Conservation (phyloP, 306 rosid species). For the Albizia julibrissin region DNA sequence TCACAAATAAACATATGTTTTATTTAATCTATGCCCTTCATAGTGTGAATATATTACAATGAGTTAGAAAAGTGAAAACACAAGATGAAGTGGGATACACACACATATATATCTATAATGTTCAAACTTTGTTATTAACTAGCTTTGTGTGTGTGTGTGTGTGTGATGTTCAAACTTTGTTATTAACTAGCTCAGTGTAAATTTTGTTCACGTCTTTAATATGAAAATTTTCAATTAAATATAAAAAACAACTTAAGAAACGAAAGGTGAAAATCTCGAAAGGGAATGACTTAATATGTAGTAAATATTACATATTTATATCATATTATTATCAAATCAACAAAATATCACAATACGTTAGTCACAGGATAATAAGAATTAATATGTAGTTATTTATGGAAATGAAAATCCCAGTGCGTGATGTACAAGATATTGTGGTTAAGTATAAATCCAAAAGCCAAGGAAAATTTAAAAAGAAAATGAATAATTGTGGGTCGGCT, state of each 20-base stretch:
- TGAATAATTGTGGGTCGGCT: slow-evolving; percentile 39
- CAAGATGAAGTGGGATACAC: background rate
- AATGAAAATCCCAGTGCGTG: background rate
- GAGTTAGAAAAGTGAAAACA: background rate
- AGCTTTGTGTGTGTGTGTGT: too few relatives aligned
- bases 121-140: too few relatives aligned
- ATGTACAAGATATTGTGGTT: background rate
- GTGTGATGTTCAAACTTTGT: too few relatives aligned
- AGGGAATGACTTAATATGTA: background rate
- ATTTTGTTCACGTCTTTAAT: background rate
- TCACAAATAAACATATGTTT: background rate
- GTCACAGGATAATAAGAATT: background rate
- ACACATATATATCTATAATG: too few relatives aligned
- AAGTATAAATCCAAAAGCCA: background rate
- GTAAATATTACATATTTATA: background rate
- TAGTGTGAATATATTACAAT: too few relatives aligned
- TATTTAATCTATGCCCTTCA: background rate
- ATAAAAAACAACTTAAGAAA: background rate
- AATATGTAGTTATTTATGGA: background rate
- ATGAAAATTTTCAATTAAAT: too few relatives aligned
- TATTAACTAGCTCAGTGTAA: background rate
- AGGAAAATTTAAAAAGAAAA: background rate
- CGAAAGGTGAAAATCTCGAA: too few relatives aligned
- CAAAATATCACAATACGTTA: background rate
- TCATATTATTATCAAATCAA: background rate